A percentile compares a stretch with the other conserved stretches of the same genome.
These are phyloP conservation scores for Neostapfia colusana DNA, from an alignment of 176 grass and related monocot genomes.

Conservation along the genomic window DNA sequence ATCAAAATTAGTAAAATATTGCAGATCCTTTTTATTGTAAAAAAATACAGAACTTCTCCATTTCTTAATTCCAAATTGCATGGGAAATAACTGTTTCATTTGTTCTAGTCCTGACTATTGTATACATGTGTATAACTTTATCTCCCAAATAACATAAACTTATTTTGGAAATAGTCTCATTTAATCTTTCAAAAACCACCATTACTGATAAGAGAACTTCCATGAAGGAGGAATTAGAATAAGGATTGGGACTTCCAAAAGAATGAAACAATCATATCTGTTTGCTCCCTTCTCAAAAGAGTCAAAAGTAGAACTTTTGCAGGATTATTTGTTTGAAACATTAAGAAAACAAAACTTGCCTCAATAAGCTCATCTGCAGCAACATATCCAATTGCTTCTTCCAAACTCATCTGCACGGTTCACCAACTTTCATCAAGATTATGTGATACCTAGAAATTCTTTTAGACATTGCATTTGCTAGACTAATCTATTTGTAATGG, in stretches of 20 bases:
- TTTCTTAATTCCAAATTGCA: conserved; percentile 6
- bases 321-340: conserved; percentile 9
- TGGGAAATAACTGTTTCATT: not conserved
- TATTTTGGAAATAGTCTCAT: not conserved
- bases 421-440: conserved; percentile 37
- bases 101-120: not conserved
- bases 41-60: not conserved
- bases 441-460: no score
- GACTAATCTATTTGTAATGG: not conserved
- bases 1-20: conserved; percentile 3
- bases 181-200: conserved; percentile 8
- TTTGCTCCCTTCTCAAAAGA: no score
- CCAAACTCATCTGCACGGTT: conserved; percentile 85
- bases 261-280: no score
- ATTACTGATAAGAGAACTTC: not conserved
- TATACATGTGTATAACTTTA: conserved; percentile 15
- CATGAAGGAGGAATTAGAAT: not conserved
- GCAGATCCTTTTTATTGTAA: not conserved
- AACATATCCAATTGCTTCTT: conserved; percentile 99
- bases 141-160: not conserved
- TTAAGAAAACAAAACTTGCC: conserved; percentile 53
- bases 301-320: no score
- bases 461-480: not conserved
- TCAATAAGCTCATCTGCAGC: conserved; percentile 98
- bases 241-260: not conserved